Base-by-base conservation (phyloP, 140 eudicot genomes). In the Senecio squalidus region DNA sequence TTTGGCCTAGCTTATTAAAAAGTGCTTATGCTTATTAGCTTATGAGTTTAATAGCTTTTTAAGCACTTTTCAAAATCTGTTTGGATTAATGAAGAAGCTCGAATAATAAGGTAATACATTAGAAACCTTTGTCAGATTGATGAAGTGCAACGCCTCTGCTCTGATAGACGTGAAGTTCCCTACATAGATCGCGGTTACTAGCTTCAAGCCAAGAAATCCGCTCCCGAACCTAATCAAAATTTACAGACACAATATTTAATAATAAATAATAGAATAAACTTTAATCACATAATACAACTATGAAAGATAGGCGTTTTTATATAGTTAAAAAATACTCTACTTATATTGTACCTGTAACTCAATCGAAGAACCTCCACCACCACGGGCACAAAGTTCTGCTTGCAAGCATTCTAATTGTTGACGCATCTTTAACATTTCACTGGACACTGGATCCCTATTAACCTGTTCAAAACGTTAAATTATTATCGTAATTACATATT, bases 371-470 rank as follows among this genome's bases (percentile, higher is more conserved):
- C 95, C 90, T 53, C 87, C 95, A 25, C n/a, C n/a, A n/a, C 95
- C 94, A 36, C 96, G 96, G 26, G 94, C 85, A 76, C 95, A 88
- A 66, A 93, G 99, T 78, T 88, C 96, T 40, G 96, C 99, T 68
- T 93, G 99, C 82, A 93, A 84, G 71, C 43, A 88, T 67, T 88
- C 99, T 51, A 93, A 65, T 69, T 93, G 96, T 66, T 93, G 99
- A 14, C 99, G 86, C 99, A 92, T 84, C 74, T 84, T 92, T 66
- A 92, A 66, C 99, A 92, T 92, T 60, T 92, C 99, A 80, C 46
- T 92, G 18, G 99, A 92, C 60, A 88, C 79, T 13, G 99, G 95
- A 76, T 92, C 99, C 83, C 99, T 79, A 66, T 92, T 92, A 64
- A 92, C 78, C 99, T 92, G 80, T 48, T 59, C 45, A 55, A 54